A percentile compares a stretch with the other conserved stretches of the same genome.
Evolutionary conservation across 129 eudicot genomes (phyloP).

Genomic region (Ambrosia artemisiifolia): DNA sequence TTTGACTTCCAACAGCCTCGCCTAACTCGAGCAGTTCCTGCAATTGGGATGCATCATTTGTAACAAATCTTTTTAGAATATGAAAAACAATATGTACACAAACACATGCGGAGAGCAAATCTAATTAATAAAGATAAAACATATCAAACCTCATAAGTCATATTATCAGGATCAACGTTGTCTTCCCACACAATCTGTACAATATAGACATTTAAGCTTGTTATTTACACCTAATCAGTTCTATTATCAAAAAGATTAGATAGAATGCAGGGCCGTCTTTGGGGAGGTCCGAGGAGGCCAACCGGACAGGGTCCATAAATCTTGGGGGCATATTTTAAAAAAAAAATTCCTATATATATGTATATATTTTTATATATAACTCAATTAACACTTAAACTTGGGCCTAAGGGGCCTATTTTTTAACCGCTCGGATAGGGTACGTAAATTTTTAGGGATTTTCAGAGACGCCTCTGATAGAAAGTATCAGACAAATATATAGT

Average conservation of each 20-base stretch:
- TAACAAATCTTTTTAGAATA: slow-evolving; percentile 8
- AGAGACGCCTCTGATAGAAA: no score
- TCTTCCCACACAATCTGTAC: slow-evolving; percentile 90
- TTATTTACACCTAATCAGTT: slow-evolving; percentile 7
- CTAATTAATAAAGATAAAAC: background rate
- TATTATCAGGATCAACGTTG: slow-evolving; percentile 76
- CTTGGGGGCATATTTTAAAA: no score
- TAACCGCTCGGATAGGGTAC: no score
- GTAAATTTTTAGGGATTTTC: no score
- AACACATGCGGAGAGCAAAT: slow-evolving; percentile 14
- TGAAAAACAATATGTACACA: background rate
- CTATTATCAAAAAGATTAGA: slow-evolving; percentile 4
- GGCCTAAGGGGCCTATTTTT: no score
- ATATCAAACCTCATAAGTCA: slow-evolving; percentile 84
- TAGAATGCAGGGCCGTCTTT: no score
- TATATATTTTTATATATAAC: no score
- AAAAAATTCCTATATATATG: no score
- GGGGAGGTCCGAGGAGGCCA: no score
- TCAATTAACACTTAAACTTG: no score
- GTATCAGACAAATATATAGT: slow-evolving; percentile 8
- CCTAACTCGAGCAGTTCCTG: slow-evolving; percentile 95
- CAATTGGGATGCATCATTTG: slow-evolving; percentile 8
- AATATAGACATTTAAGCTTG: slow-evolving; percentile 3
- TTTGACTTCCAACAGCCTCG: slow-evolving; percentile 94
- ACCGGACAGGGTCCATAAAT: no score